Evolutionary conservation across 108 stramenopile species (phyloP).

Genomic region (Licmophora abbreviata): DNA sequence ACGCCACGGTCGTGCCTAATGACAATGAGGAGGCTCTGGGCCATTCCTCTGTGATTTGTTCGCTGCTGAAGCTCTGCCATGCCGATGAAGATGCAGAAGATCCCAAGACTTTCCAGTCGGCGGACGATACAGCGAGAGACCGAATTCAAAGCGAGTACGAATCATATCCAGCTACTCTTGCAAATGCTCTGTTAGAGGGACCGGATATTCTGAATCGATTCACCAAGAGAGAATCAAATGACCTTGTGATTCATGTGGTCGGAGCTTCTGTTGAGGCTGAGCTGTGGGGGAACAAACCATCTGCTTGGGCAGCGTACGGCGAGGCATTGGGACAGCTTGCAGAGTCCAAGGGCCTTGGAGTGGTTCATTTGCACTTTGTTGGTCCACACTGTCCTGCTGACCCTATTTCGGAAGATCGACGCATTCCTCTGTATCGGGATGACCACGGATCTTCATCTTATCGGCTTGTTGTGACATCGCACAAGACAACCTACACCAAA

Average conservation of each 20-base stretch:
- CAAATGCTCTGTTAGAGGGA: slow-evolving; percentile 57
- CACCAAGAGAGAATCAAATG: slow-evolving; percentile 10
- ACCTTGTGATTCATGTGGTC: slow-evolving; percentile 66
- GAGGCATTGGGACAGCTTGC: slow-evolving; percentile 71
- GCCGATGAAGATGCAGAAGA: slow-evolving; percentile 69
- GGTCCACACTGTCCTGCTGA: slow-evolving; percentile 67
- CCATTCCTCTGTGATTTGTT: slow-evolving; percentile 70
- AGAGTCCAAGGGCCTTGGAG: slow-evolving; percentile 18
- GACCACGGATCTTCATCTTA: slow-evolving; percentile 6
- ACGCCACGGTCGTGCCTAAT: slow-evolving; percentile 20
- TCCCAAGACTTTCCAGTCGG: slow-evolving; percentile 11
- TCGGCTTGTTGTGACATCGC: slow-evolving; percentile 14
- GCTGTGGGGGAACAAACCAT: slow-evolving; percentile 56
- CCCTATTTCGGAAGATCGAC: slow-evolving; percentile 17
- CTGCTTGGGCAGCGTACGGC: slow-evolving; percentile 54
- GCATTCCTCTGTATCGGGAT: slow-evolving; percentile 21
- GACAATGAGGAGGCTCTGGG: slow-evolving; percentile 42
- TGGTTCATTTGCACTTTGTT: slow-evolving; percentile 54
- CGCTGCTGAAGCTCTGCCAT: slow-evolving; percentile 56
- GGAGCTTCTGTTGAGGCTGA: slow-evolving; percentile 78
- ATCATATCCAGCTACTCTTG: slow-evolving; percentile 83
- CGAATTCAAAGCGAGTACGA: slow-evolving; percentile 71
- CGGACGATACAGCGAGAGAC: slow-evolving; percentile 46
- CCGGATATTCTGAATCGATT: slow-evolving; percentile 24
- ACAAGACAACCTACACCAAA: slow-evolving; percentile 19